Percentiles rank a stretch among this genome's conserved stretches.
phyloP scores from a whole-genome alignment of 2,329 filamentous ascomycete genomes.

The Pseudocercospora vitis region DNA sequence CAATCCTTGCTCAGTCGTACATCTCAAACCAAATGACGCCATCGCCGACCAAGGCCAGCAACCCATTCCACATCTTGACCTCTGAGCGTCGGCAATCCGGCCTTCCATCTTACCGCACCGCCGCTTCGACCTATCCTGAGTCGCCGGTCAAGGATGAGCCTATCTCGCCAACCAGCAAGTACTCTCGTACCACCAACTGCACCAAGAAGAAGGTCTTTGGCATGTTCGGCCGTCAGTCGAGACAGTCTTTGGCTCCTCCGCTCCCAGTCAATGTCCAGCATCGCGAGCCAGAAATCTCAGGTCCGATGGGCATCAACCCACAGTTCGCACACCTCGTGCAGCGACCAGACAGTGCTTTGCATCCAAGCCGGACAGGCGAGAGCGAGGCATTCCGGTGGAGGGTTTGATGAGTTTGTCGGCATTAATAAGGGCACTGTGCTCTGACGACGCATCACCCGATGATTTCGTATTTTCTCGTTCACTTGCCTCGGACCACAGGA shows the following conservation, averaged over 20 bases:
- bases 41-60: slow-evolving; percentile 36
- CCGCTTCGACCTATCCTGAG: slow-evolving; percentile 36
- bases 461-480: slow-evolving; percentile 11
- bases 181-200: slow-evolving; percentile 40
- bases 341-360: slow-evolving; percentile 58
- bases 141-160: slow-evolving; percentile 21
- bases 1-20: slow-evolving; percentile 35
- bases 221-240: slow-evolving; percentile 33
- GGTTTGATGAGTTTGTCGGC: slow-evolving; percentile 21
- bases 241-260: slow-evolving; percentile 46
- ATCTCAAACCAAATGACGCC: slow-evolving; percentile 28
- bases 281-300: slow-evolving; percentile 50
- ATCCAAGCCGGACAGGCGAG: slow-evolving; percentile 45
- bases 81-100: slow-evolving; percentile 45
- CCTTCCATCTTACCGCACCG: slow-evolving; percentile 50
- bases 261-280: slow-evolving; percentile 46
- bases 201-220: slow-evolving; percentile 39
- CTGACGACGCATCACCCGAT: background rate
- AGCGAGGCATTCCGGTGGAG: slow-evolving; percentile 37
- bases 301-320: slow-evolving; percentile 55
- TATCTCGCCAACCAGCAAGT: slow-evolving; percentile 37
- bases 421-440: too few relatives aligned
- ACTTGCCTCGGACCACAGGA: slow-evolving; percentile 5
- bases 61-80: slow-evolving; percentile 36
- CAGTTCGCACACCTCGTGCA: slow-evolving; percentile 54